A percentile compares a stretch with the other conserved stretches of the same genome.
Conservation (phyloP, 106 monocot genomes). For the Dioscorea alata region DNA sequence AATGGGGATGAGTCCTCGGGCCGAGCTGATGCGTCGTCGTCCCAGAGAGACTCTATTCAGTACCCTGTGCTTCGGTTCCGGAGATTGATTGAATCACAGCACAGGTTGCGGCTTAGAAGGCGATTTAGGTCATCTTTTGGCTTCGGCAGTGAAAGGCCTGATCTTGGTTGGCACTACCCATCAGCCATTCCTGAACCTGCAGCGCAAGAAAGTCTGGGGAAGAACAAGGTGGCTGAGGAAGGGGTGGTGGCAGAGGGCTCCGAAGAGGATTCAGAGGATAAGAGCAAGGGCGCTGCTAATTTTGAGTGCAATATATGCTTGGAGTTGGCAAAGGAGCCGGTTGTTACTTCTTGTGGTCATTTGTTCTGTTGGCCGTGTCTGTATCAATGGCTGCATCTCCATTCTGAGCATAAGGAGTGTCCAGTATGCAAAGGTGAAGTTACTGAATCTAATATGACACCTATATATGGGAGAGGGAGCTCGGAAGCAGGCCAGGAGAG, state of each 20-base stretch:
- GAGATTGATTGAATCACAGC: slow-evolving; percentile 19
- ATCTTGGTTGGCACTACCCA: neutral
- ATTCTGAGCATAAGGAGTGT: slow-evolving; percentile 31
- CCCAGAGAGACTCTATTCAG: neutral
- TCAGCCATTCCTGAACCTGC: neutral
- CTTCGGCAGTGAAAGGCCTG: neutral
- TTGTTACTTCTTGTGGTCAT: slow-evolving; percentile 45
- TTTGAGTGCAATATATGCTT: slow-evolving; percentile 48
- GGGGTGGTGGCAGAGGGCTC: neutral
- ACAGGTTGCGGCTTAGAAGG: neutral
- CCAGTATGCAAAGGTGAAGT: slow-evolving; percentile 45
- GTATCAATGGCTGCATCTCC: slow-evolving; percentile 38
- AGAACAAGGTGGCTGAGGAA: slow-evolving; percentile 7
- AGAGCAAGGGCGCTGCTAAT: slow-evolving; percentile 6
- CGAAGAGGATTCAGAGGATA: slow-evolving; percentile 19
- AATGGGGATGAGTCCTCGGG: neutral
- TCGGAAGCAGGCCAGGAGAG: neutral
- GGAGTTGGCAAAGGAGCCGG: slow-evolving; percentile 37
- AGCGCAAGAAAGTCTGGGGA: slow-evolving; percentile 5
- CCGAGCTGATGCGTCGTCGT: slow-evolving; percentile 10
- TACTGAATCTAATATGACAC: slow-evolving; percentile 17
- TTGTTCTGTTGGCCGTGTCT: slow-evolving; percentile 47
- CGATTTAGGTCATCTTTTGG: slow-evolving; percentile 8
- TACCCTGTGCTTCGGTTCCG: slow-evolving; percentile 15
- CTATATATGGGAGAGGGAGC: slow-evolving; percentile 35